Evolutionary conservation across 2,329 filamentous ascomycete species (phyloP).

Genomic region (Colletotrichum eremochloae): DNA sequence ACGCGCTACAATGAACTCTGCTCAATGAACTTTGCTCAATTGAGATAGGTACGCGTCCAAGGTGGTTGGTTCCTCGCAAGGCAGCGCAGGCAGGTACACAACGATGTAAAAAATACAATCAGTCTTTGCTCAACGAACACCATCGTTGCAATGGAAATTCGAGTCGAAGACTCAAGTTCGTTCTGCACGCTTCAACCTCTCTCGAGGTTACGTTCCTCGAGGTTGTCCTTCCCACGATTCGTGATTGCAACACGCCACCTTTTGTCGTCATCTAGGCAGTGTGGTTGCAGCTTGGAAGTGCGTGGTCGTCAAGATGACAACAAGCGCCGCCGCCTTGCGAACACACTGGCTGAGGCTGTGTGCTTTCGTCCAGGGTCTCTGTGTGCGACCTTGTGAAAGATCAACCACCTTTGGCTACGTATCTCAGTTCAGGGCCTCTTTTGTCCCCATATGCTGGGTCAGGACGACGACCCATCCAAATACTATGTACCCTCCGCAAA

Average conservation of each 20-base stretch:
- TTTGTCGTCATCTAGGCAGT: neutral
- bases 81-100: neutral
- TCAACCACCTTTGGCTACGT: neutral
- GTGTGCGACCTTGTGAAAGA: neutral
- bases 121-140: neutral
- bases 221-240: too few species aligned
- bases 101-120: neutral
- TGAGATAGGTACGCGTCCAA: neutral
- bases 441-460: conserved; percentile 13
- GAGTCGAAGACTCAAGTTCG: conserved; percentile 1
- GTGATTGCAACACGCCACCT: neutral
- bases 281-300: neutral
- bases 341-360: conserved; percentile 7
- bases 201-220: neutral
- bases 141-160: neutral
- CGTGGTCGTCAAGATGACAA: conserved; percentile 7
- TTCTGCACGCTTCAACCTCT: neutral
- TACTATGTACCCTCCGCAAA: conserved; percentile 1
- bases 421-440: neutral
- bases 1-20: conserved; percentile 27
- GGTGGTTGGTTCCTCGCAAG: neutral
- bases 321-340: conserved; percentile 14
- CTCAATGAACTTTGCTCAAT: neutral
- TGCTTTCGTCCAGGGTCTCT: neutral
- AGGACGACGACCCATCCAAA: neutral